phyloP scores from a whole-genome alignment of 2,329 filamentous ascomycete species.

The Didymella segeticola region DNA sequence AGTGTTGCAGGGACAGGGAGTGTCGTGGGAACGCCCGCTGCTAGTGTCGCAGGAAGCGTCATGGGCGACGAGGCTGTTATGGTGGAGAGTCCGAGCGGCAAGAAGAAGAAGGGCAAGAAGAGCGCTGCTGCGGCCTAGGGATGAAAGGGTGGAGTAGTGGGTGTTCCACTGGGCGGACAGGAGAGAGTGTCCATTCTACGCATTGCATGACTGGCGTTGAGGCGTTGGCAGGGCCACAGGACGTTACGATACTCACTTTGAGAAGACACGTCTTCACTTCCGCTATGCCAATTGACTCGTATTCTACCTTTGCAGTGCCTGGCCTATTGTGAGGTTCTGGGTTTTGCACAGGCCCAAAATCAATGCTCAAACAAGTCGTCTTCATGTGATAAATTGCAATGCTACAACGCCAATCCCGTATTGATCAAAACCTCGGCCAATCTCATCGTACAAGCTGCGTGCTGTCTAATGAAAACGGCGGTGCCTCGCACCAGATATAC shows the following conservation, averaged over 20 bases:
- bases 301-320: not conserved
- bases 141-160: not conserved
- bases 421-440: slow-evolving; percentile 27
- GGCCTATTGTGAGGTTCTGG: too few species aligned
- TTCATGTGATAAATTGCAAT: slow-evolving; percentile 37
- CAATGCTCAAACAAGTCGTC: not conserved
- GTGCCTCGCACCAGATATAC: slow-evolving; percentile 43
- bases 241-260: slow-evolving; percentile 29
- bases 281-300: slow-evolving; percentile 6
- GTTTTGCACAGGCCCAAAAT: too few species aligned
- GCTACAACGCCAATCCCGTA: slow-evolving; percentile 43
- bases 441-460: slow-evolving; percentile 34
- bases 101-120: slow-evolving; percentile 67
- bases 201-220: slow-evolving; percentile 21
- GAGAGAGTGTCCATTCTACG: not conserved
- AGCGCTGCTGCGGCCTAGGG: not conserved
- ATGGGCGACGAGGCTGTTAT: slow-evolving; percentile 73
- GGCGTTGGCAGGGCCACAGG: slow-evolving; percentile 15
- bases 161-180: not conserved
- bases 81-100: slow-evolving; percentile 67
- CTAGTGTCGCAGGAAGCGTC: slow-evolving; percentile 42
- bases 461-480: slow-evolving; percentile 20
- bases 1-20: slow-evolving; percentile 19
- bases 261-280: not conserved
- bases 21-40: slow-evolving; percentile 15